phyloP scores from a whole-genome alignment of 768 basidiomycete genomes.

The Amanita brunnescens region DNA sequence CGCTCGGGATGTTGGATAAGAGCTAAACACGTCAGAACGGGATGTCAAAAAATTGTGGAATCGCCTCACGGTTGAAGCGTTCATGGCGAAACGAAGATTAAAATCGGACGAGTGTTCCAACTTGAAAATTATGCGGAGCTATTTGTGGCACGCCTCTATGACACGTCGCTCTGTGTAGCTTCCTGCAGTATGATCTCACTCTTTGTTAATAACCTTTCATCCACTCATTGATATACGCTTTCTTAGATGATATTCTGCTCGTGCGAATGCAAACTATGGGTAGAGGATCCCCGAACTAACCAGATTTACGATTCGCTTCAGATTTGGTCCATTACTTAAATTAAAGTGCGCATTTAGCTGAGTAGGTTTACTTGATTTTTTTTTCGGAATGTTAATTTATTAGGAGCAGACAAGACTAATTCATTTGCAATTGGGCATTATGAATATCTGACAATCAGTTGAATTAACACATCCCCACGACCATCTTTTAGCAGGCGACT shows the following conservation, averaged over 20 bases:
- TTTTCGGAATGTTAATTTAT: conserved; percentile 23
- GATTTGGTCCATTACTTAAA: conserved; percentile 78
- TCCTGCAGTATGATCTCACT: conserved; percentile 67
- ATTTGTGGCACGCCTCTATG: not conserved
- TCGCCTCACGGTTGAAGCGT: conserved; percentile 57
- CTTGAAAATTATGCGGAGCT: conserved; percentile 47
- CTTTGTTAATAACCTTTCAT: conserved; percentile 37
- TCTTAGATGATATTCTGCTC: conserved; percentile 73
- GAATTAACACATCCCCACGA: conserved; percentile 49
- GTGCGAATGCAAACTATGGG: conserved; percentile 91
- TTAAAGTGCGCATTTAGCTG: conserved; percentile 54
- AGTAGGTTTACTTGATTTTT: conserved; percentile 28
- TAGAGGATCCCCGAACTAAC: conserved; percentile 76
- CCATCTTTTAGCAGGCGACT: conserved; percentile 69
- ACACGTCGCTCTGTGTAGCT: too few species aligned
- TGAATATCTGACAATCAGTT: not conserved
- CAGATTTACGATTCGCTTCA: conserved; percentile 82
- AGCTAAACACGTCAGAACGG: conserved; percentile 48
- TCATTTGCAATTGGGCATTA: conserved; percentile 63
- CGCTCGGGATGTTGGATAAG: conserved; percentile 50
- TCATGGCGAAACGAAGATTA: conserved; percentile 60
- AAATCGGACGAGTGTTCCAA: conserved; percentile 85
- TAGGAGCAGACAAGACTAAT: conserved; percentile 69
- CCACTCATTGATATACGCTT: conserved; percentile 24
- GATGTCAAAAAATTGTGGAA: conserved; percentile 70